phyloP scores from a whole-genome alignment of 495 filamentous ascomycete genomes.

The Penicillium coffeae region DNA sequence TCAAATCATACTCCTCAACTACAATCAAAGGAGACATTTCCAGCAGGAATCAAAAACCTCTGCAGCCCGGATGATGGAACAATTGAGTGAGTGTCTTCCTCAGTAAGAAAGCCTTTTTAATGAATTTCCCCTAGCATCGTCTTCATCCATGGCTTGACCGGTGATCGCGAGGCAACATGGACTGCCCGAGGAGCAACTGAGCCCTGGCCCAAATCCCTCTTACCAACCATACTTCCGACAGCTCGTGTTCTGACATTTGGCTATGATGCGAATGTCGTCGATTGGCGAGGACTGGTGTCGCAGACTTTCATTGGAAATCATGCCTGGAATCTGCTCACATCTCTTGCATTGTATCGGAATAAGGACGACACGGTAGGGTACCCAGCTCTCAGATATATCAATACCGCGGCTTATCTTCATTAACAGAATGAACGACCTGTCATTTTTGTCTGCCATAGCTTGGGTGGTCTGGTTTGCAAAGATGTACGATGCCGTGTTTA shows the following conservation, averaged over 20 bases:
- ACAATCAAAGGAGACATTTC: not conserved
- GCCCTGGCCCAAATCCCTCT: constrained; percentile 24
- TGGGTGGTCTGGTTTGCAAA: constrained; percentile 14
- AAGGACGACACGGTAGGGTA: not conserved
- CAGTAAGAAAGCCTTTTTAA: no score
- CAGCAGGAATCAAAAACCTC: not conserved
- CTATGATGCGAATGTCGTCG: constrained; percentile 24
- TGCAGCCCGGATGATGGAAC: not conserved
- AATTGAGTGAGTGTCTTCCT: constrained; percentile 1
- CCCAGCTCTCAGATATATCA: not conserved
- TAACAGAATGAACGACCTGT: constrained; percentile 3
- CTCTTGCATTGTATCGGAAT: not conserved
- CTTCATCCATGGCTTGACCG: constrained; percentile 32
- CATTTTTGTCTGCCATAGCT: constrained; percentile 14
- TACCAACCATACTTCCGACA: constrained; percentile 12
- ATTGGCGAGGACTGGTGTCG: not conserved
- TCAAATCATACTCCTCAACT: no score
- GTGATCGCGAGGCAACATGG: constrained; percentile 27
- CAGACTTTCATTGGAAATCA: not conserved
- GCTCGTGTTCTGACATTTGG: constrained; percentile 29
- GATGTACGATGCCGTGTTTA: not conserved
- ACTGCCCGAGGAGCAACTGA: constrained; percentile 8
- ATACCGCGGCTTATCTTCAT: not conserved
- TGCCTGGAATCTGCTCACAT: not conserved
- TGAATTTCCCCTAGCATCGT: not conserved